Conservation (phyloP, 164 flowering plant species). For the Buxus sempervirens region DNA sequence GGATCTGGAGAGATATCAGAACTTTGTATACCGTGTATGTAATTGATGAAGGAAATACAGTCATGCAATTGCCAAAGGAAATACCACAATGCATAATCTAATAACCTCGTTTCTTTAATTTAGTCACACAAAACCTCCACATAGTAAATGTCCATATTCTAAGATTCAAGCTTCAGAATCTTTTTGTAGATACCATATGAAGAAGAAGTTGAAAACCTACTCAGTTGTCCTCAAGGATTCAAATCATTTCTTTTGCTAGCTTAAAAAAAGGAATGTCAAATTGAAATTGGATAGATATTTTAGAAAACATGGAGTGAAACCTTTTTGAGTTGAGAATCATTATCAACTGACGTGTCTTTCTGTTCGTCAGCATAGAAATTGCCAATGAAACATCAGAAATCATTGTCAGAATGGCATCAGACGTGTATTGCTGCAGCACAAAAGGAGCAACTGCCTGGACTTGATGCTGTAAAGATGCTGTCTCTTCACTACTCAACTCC, state of each 20-base stretch:
- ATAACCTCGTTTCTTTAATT: too few relatives aligned
- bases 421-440: constrained; percentile 81
- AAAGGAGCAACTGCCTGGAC: constrained; percentile 93
- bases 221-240: too few relatives aligned
- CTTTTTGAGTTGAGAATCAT: constrained; percentile 97
- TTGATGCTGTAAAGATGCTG: constrained; percentile 85
- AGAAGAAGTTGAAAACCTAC: too few relatives aligned
- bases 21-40: too few relatives aligned
- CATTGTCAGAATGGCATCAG: constrained; percentile 75
- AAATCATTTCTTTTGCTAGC: too few relatives aligned
- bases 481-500: constrained; percentile 73
- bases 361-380: constrained; percentile 67
- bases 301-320: constrained; percentile 24
- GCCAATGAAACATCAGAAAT: constrained; percentile 58
- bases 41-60: too few relatives aligned
- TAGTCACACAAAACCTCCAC: too few relatives aligned
- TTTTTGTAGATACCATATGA: too few relatives aligned
- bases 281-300: background rate
- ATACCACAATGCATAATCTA: too few relatives aligned
- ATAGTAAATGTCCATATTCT: background rate
- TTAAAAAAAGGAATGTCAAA: background rate
- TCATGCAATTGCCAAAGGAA: too few relatives aligned
- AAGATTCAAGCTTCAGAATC: too few relatives aligned
- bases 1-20: too few relatives aligned
- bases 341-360: constrained; percentile 76